These are phyloP conservation scores for Talaromyces sp. DNA, from an alignment of 2,329 filamentous ascomycete genomes.

Conservation along the genomic window DNA sequence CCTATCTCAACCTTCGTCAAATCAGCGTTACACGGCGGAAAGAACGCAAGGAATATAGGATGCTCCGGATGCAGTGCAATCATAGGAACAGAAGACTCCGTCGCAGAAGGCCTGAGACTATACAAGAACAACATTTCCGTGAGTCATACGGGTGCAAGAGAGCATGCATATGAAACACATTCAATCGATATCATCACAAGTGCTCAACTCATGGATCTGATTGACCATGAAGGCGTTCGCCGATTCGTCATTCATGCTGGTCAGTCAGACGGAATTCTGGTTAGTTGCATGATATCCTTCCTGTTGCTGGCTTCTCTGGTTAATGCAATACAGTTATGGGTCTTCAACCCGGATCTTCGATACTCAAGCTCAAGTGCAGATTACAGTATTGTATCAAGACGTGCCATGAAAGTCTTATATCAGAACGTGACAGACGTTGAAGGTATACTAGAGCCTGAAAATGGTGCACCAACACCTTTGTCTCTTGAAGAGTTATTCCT, in stretches of 20 bases:
- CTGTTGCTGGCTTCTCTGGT: neutral
- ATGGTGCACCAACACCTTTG: constrained; percentile 35
- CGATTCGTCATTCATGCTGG: constrained; percentile 49
- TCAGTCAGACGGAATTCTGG: constrained; percentile 32
- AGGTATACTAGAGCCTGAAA: constrained; percentile 32
- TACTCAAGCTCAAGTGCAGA: constrained; percentile 47
- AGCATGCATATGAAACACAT: constrained; percentile 27
- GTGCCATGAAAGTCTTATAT: constrained; percentile 57
- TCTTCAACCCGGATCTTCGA: constrained; percentile 56
- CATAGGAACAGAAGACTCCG: constrained; percentile 38
- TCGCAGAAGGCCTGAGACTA: constrained; percentile 44
- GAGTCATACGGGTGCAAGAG: constrained; percentile 9
- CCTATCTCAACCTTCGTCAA: constrained; percentile 27
- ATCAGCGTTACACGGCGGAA: constrained; percentile 27
- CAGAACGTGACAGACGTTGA: constrained; percentile 33
- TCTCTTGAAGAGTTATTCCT: constrained; percentile 48
- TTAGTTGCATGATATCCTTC: constrained; percentile 21
- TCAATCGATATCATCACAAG: constrained; percentile 41
- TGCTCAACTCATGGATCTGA: constrained; percentile 52
- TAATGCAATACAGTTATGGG: constrained; percentile 44
- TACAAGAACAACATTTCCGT: constrained; percentile 46
- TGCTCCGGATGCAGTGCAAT: constrained; percentile 29
- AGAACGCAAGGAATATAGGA: constrained; percentile 18
- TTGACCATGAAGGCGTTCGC: constrained; percentile 52
- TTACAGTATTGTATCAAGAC: constrained; percentile 31